Conservation (phyloP, 371 early-diverging fungal genomes). For the Blastocladiella emersonii region DNA sequence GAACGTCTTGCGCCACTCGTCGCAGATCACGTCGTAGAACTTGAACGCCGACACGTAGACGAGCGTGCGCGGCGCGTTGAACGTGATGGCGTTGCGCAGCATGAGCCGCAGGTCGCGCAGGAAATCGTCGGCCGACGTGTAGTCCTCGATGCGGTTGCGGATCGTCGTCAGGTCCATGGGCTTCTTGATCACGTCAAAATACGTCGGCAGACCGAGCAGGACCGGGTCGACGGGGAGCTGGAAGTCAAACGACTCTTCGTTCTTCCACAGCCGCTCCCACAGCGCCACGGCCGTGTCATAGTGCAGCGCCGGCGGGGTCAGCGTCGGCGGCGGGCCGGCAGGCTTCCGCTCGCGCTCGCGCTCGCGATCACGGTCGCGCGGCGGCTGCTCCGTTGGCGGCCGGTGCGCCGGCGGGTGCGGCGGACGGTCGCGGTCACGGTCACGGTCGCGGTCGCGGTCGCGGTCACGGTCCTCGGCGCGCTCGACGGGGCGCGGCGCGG, state of each 20-base stretch:
- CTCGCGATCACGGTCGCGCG: not conserved
- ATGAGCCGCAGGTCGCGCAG: slow-evolving; percentile 10
- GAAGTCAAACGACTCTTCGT: no score
- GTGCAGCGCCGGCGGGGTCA: no score
- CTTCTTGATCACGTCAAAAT: slow-evolving; percentile 78
- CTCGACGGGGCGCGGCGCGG: no score
- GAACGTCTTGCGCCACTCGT: no score
- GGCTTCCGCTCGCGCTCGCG: no score
- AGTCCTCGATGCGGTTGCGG: slow-evolving; percentile 57
- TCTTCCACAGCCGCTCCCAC: no score
- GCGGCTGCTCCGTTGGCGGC: not conserved
- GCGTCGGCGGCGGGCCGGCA: not conserved
- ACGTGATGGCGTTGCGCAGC: slow-evolving; percentile 24
- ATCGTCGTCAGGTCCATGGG: slow-evolving; percentile 99
- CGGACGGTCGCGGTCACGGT: no score
- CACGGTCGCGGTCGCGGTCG: no score
- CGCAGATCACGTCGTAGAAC: not conserved
- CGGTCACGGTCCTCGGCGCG: no score
- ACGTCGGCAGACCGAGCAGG: slow-evolving; percentile 36
- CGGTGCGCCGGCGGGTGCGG: no score
- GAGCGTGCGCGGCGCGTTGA: slow-evolving; percentile 10
- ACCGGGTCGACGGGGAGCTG: slow-evolving; percentile 31
- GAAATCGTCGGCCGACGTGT: slow-evolving; percentile 11
- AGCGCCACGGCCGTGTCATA: no score
- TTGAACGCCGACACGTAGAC: not conserved